phyloP scores from a whole-genome alignment of 345 rosid species.

The Acer yangbiense region DNA sequence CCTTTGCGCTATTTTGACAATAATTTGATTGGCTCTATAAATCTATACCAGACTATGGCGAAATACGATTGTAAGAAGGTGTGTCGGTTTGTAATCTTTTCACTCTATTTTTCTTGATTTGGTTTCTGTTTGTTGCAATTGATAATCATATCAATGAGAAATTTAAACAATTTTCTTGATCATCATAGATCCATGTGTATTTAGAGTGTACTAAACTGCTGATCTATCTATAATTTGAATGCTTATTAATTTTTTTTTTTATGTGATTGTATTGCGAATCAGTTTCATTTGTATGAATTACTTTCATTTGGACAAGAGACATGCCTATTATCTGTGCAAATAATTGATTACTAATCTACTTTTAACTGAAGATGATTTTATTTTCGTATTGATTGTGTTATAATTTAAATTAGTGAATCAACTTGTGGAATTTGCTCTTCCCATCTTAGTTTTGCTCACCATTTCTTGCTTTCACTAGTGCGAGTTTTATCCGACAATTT shows the following conservation, averaged over 20 bases:
- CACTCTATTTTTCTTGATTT: not conserved
- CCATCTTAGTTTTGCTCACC: not conserved
- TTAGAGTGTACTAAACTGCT: not conserved
- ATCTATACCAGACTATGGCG: constrained; percentile 69
- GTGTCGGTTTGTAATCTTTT: not conserved
- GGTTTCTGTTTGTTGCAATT: constrained; percentile 4
- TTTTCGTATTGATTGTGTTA: not conserved
- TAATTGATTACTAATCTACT: not conserved
- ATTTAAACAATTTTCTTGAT: not conserved
- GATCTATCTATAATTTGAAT: not conserved
- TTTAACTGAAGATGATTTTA: not conserved
- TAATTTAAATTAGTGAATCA: not conserved
- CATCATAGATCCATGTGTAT: not conserved
- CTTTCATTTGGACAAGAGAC: not conserved
- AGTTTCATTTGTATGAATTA: too few relatives aligned
- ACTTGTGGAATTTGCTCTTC: constrained; percentile 7
- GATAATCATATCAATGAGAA: not conserved
- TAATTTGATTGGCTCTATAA: constrained; percentile 75
- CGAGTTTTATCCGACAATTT: not conserved
- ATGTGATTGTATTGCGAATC: not conserved
- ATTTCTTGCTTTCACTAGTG: not conserved
- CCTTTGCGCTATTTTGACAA: constrained; percentile 88
- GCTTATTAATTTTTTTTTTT: not conserved
- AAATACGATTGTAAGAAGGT: constrained; percentile 79
- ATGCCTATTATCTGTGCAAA: not conserved